Conservation (phyloP, 176 grass and related monocot genomes). For the Eleusine coracana region DNA sequence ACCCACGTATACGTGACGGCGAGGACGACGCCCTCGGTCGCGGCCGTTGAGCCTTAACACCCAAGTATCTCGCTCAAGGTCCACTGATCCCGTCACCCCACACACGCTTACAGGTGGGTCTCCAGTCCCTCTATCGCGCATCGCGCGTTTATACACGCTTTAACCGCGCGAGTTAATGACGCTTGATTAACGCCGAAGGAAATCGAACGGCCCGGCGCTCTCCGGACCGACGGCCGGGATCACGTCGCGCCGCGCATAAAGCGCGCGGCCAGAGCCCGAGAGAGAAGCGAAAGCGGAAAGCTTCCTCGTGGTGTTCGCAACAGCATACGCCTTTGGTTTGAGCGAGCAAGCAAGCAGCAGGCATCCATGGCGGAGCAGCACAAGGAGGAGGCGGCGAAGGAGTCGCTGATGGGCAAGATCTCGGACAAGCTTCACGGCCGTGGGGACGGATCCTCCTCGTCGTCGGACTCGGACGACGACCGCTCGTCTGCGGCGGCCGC, state of each 20-base stretch:
- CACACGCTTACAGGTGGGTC: not conserved
- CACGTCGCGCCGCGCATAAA: slow-evolving; percentile 3
- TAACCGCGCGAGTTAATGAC: slow-evolving; percentile 18
- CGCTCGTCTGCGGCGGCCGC: slow-evolving; percentile 18
- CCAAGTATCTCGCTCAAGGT: not conserved
- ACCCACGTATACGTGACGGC: not conserved
- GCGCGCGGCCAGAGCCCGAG: not conserved
- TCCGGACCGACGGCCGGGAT: slow-evolving; percentile 7
- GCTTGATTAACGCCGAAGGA: not conserved
- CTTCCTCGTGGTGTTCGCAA: not conserved
- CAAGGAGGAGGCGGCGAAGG: slow-evolving; percentile 56
- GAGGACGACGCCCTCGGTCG: not conserved
- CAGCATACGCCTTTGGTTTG: not conserved
- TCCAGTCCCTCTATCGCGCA: not conserved
- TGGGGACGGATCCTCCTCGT: slow-evolving; percentile 46
- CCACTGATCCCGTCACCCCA: not conserved
- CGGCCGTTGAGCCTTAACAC: not conserved
- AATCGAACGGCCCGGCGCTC: not conserved
- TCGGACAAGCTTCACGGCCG: slow-evolving; percentile 56
- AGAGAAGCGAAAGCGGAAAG: not conserved
- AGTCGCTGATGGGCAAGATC: slow-evolving; percentile 65
- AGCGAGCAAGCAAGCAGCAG: not conserved
- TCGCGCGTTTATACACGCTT: not conserved
- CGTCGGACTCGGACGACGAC: slow-evolving; percentile 60
- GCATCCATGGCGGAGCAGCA: slow-evolving; percentile 70